These are phyloP conservation scores for Melaleuca alternifolia DNA, from an alignment of 345 rosid genomes.

Conservation along the genomic window DNA sequence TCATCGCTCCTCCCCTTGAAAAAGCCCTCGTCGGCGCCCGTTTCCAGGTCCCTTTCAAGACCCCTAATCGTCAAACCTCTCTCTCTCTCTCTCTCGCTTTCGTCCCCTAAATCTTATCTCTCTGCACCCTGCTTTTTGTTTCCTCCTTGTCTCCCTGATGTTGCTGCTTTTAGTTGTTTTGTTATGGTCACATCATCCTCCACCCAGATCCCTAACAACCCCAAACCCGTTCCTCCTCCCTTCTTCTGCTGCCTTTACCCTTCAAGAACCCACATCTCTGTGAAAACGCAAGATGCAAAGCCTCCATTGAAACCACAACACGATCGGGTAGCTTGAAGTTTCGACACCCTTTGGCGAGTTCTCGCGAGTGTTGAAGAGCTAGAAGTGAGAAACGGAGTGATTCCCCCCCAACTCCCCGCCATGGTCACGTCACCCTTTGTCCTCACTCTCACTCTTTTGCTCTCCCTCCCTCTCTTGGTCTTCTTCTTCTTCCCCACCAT, in stretches of 20 bases:
- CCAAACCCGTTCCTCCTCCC: background rate
- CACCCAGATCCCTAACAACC: background rate
- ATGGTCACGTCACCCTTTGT: constrained; percentile 45
- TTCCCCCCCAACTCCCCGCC: background rate
- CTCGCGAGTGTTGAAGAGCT: background rate
- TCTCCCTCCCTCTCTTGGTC: constrained; percentile 36
- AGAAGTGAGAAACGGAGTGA: background rate
- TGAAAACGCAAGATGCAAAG: background rate
- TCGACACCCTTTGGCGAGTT: background rate
- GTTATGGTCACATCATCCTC: background rate
- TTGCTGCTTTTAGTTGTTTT: background rate
- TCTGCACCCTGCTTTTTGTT: background rate
- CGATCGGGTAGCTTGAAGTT: background rate
- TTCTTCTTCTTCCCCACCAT: constrained; percentile 31
- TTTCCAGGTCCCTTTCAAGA: background rate
- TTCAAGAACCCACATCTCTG: background rate
- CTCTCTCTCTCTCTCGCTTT: background rate
- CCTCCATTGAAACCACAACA: background rate
- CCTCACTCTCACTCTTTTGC: constrained; percentile 36
- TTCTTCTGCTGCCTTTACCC: background rate
- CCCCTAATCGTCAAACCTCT: background rate
- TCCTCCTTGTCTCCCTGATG: background rate
- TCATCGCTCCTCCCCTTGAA: background rate
- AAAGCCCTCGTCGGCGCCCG: background rate
- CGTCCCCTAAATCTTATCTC: background rate